Evolutionary conservation across 2,329 filamentous ascomycete genomes (phyloP).

Genomic region (Mycosphaerelloides madeirae): DNA sequence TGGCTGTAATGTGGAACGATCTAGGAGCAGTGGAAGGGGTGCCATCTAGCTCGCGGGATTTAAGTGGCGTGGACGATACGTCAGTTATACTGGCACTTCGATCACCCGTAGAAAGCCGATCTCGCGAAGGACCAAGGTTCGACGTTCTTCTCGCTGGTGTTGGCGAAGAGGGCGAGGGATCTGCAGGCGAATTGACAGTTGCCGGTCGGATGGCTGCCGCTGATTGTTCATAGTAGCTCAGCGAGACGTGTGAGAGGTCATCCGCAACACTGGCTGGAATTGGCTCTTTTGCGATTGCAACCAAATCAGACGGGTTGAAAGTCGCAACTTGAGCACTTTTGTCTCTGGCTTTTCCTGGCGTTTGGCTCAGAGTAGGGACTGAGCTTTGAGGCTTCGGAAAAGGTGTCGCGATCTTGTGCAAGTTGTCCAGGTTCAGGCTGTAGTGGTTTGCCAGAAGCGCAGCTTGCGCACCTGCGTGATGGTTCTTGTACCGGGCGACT

Average conservation of each 20-base stretch:
- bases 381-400: conserved; percentile 63
- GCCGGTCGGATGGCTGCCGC: conserved; percentile 15
- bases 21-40: conserved; percentile 42
- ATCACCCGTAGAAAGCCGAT: conserved; percentile 27
- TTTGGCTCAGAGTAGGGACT: conserved; percentile 49
- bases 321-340: conserved; percentile 53
- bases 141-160: conserved; percentile 69
- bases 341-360: conserved; percentile 70
- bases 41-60: conserved; percentile 32
- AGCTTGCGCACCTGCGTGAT: conserved; percentile 57
- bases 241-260: conserved; percentile 70
- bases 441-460: conserved; percentile 79
- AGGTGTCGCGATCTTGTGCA: conserved; percentile 76
- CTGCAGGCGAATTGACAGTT: conserved; percentile 34
- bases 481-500: conserved; percentile 67
- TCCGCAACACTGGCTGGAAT: conserved; percentile 53
- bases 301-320: conserved; percentile 78
- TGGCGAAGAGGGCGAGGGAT: conserved; percentile 53
- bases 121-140: conserved; percentile 39
- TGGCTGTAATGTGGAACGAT: conserved; percentile 59
- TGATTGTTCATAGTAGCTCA: conserved; percentile 68
- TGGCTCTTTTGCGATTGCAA: conserved; percentile 61
- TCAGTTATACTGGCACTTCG: conserved; percentile 23
- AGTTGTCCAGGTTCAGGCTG: conserved; percentile 66
- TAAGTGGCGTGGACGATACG: conserved; percentile 22